A percentile compares a stretch with the other conserved stretches of the same genome.
phyloP scores from a whole-genome alignment of 2,329 filamentous ascomycete species.

The Ophiocordyceps sinensis region DNA sequence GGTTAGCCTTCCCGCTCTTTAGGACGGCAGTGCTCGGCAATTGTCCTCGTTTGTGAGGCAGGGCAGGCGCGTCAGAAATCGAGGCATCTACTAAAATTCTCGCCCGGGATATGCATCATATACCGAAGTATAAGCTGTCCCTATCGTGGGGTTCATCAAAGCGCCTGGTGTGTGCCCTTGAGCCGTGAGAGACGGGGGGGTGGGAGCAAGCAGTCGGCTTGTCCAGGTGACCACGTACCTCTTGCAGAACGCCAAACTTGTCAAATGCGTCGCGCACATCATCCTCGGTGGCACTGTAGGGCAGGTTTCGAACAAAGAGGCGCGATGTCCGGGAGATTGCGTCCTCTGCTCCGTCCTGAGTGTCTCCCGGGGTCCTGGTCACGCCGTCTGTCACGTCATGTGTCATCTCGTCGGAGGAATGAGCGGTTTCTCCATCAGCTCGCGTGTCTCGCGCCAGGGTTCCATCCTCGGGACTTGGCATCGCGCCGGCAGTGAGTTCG shows the following conservation, averaged over 20 bases:
- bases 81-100: conserved; percentile 99
- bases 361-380: conserved; percentile 15
- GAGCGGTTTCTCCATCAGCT: conserved; percentile 8
- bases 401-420: conserved; percentile 12
- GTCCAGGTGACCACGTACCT: conserved; percentile 49
- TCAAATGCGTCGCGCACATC: conserved; percentile 62
- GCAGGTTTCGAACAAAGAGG: conserved; percentile 78
- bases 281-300: conserved; percentile 64
- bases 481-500: conserved; percentile 23
- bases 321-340: conserved; percentile 59
- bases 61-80: conserved; percentile 50
- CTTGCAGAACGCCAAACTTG: conserved; percentile 62
- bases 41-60: background rate
- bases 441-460: conserved; percentile 6
- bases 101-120: conserved; percentile 80
- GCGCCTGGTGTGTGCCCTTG: conserved; percentile 16
- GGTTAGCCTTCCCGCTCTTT: conserved; percentile 11
- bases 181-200: conserved; percentile 2
- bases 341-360: conserved; percentile 25
- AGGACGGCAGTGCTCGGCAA: background rate
- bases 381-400: conserved; percentile 13
- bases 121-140: conserved; percentile 96
- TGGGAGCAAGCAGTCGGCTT: background rate
- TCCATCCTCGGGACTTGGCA: conserved; percentile 2
- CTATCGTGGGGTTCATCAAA: conserved; percentile 99